Evolutionary conservation across 2,329 filamentous ascomycete species (phyloP).

Genomic region (Dactylonectria macrodidyma): DNA sequence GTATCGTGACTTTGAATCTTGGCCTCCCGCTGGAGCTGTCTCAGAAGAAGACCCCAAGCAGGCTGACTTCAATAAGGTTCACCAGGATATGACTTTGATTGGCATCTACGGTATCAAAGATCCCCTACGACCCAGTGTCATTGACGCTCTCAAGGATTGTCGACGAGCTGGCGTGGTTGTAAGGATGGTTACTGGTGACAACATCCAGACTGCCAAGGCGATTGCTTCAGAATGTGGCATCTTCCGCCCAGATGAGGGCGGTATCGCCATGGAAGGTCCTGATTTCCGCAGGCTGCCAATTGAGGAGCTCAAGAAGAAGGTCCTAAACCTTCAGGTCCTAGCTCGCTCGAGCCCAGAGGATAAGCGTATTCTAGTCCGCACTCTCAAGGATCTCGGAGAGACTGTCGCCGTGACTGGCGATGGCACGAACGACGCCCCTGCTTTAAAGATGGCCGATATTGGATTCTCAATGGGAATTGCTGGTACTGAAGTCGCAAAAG

Average conservation of each 20-base stretch:
- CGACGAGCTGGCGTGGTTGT: conserved; percentile 78
- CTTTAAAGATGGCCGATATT: conserved; percentile 73
- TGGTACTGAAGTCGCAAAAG: conserved; percentile 74
- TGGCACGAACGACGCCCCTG: conserved; percentile 74
- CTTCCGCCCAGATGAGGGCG: conserved; percentile 69
- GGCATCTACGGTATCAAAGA: conserved; percentile 76
- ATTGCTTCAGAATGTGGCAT: conserved; percentile 62
- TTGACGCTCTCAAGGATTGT: conserved; percentile 74
- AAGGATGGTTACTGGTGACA: conserved; percentile 73
- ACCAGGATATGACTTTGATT: conserved; percentile 58
- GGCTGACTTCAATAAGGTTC: conserved; percentile 68
- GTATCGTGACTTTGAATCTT: conserved; percentile 79
- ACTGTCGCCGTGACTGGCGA: conserved; percentile 73
- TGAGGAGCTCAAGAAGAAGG: conserved; percentile 65
- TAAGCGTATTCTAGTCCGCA: conserved; percentile 74
- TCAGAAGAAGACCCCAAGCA: conserved; percentile 71
- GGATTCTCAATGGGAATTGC: conserved; percentile 77
- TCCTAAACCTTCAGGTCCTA: conserved; percentile 74
- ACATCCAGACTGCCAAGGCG: conserved; percentile 61
- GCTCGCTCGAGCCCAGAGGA: conserved; percentile 78
- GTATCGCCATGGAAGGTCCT: conserved; percentile 71
- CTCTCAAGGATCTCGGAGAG: conserved; percentile 74
- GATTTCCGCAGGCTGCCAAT: conserved; percentile 72
- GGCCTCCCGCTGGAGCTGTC: conserved; percentile 77
- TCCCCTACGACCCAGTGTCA: conserved; percentile 73